Evolutionary conservation across 2,329 filamentous ascomycete genomes (phyloP).

Genomic region (Fusarium phyllophilum): DNA sequence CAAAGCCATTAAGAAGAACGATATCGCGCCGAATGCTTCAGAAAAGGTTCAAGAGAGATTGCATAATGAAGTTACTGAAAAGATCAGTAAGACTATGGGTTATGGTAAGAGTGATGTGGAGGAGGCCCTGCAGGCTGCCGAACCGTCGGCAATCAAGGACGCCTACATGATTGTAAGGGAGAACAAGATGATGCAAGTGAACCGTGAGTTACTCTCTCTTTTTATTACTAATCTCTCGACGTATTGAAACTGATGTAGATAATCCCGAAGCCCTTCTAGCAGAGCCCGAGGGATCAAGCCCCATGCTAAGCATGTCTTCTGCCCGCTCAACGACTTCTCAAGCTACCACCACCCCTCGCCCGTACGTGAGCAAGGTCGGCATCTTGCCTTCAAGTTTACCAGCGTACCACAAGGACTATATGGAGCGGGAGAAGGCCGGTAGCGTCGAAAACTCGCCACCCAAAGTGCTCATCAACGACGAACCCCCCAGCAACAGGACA

Average conservation of each 20-base stretch:
- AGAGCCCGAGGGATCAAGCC: slow-evolving; percentile 56
- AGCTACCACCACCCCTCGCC: slow-evolving; percentile 59
- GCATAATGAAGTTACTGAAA: slow-evolving; percentile 91
- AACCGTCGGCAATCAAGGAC: slow-evolving; percentile 98
- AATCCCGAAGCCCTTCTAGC: slow-evolving; percentile 48
- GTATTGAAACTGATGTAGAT: slow-evolving; percentile 47
- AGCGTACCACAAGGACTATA: slow-evolving; percentile 88
- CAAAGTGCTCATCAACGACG: slow-evolving; percentile 58
- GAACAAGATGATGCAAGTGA: slow-evolving; percentile 96
- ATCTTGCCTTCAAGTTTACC: slow-evolving; percentile 92
- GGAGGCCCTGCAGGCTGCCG: slow-evolving; percentile 88
- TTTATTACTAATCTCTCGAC: slow-evolving; percentile 14
- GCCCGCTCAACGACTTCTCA: slow-evolving; percentile 64
- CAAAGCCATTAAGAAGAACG: slow-evolving; percentile 85
- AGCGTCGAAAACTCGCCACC: slow-evolving; percentile 56
- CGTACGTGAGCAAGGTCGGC: slow-evolving; percentile 84
- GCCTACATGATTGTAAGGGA: slow-evolving; percentile 98
- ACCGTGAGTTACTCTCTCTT: slow-evolving; percentile 71
- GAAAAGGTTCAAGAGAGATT: slow-evolving; percentile 86
- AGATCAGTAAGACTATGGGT: slow-evolving; percentile 97
- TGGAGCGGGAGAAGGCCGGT: slow-evolving; percentile 75
- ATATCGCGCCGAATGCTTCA: slow-evolving; percentile 82
- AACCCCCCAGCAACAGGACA: slow-evolving; percentile 63
- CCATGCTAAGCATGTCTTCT: slow-evolving; percentile 65
- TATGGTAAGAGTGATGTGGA: slow-evolving; percentile 96